Conservation (phyloP, 116 monocot genomes). For the Posidonia oceanica region DNA sequence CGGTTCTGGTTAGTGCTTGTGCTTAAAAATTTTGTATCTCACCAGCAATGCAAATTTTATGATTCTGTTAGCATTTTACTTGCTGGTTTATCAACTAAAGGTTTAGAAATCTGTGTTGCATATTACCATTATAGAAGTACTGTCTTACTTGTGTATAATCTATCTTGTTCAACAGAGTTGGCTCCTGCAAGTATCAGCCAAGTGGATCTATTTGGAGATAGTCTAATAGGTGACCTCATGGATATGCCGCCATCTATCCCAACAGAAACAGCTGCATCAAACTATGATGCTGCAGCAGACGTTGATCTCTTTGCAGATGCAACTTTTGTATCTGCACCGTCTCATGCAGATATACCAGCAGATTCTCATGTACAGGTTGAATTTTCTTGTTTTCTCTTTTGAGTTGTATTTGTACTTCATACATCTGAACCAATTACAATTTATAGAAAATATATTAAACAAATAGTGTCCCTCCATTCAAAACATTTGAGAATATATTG, state of each 20-base stretch:
- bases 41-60: background rate
- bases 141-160: background rate
- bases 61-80: slow-evolving; percentile 1
- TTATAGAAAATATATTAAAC: too few relatives aligned
- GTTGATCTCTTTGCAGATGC: slow-evolving; percentile 86
- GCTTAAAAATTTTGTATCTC: background rate
- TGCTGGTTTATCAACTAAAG: background rate
- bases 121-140: too few relatives aligned
- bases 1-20: slow-evolving; percentile 35
- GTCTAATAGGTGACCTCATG: slow-evolving; percentile 53
- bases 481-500: too few relatives aligned
- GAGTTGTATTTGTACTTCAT: background rate
- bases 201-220: slow-evolving; percentile 55
- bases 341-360: slow-evolving; percentile 20
- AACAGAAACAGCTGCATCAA: slow-evolving; percentile 13
- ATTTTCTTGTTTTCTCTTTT: slow-evolving; percentile 7
- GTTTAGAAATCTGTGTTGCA: background rate
- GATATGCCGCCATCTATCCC: slow-evolving; percentile 41
- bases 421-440: too few relatives aligned
- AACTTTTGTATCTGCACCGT: slow-evolving; percentile 51
- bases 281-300: slow-evolving; percentile 18
- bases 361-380: slow-evolving; percentile 44
- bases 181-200: slow-evolving; percentile 21
- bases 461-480: background rate
- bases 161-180: slow-evolving; percentile 16